Evolutionary conservation across 139 green algal species (phyloP).

Genomic region (Coccomyxa sp.): DNA sequence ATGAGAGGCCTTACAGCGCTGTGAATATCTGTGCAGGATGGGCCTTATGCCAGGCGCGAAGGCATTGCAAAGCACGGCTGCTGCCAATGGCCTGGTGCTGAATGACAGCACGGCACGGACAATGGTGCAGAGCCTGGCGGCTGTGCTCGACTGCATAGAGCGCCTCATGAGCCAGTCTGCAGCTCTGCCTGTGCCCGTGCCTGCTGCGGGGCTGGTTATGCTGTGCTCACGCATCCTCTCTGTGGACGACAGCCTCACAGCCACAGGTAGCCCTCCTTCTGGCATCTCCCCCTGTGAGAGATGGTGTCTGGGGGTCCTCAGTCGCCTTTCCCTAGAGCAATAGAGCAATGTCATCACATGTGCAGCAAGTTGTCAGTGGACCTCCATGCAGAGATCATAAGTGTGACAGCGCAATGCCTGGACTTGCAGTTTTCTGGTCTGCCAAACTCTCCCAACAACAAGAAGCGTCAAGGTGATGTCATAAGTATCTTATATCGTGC

Average conservation of each 20-base stretch:
- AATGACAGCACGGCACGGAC: slow-evolving; percentile 5
- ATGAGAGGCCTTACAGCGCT: neutral
- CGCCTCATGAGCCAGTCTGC: slow-evolving; percentile 23
- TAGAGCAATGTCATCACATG: neutral
- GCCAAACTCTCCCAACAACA: neutral
- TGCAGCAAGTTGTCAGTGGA: neutral
- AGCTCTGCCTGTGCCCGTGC: slow-evolving; percentile 29
- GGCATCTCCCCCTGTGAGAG: neutral
- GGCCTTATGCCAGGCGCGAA: neutral
- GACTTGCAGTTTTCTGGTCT: neutral
- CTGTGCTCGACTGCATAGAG: slow-evolving; percentile 24
- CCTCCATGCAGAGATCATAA: neutral
- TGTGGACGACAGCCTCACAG: slow-evolving; percentile 22
- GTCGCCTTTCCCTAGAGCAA: neutral
- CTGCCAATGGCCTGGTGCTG: neutral
- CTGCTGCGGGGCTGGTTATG: slow-evolving; percentile 26
- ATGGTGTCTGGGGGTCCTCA: neutral
- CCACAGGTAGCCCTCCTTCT: neutral
- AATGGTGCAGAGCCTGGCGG: slow-evolving; percentile 13
- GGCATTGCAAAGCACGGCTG: neutral
- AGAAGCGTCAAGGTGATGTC: neutral
- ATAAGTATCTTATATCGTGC: neutral
- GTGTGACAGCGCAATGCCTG: neutral
- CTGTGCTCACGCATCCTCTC: slow-evolving; percentile 32
- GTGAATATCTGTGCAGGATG: neutral